Conservation (phyloP, 1,284 basidiomycete genomes). For the Mycosarcoma mackinlayi region DNA sequence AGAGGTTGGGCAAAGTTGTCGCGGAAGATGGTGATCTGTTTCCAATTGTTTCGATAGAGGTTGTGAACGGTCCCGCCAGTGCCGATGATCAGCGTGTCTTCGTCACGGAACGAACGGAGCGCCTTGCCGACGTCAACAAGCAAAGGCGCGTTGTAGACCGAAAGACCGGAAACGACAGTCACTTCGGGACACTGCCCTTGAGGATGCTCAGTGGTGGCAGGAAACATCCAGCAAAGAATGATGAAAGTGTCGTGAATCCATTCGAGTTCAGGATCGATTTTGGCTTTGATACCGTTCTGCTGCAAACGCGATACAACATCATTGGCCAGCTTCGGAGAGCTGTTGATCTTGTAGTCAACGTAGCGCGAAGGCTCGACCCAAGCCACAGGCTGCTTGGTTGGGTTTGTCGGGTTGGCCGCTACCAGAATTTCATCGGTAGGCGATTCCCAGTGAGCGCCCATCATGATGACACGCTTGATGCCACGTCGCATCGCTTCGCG, state of each 20-base stretch:
- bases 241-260: conserved; percentile 62
- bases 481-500: conserved; percentile 50
- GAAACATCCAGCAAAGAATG: conserved; percentile 59
- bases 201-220: conserved; percentile 28
- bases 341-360: conserved; percentile 51
- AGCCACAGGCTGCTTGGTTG: conserved; percentile 57
- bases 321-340: conserved; percentile 35
- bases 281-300: conserved; percentile 47
- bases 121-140: conserved; percentile 55
- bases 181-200: conserved; percentile 50
- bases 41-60: conserved; percentile 58
- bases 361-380: conserved; percentile 50
- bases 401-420: conserved; percentile 41
- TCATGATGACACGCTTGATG: conserved; percentile 57
- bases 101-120: conserved; percentile 41
- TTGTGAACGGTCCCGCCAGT: conserved; percentile 62
- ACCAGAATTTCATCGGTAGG: conserved; percentile 50
- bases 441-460: conserved; percentile 61
- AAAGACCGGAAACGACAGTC: conserved; percentile 46
- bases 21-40: conserved; percentile 40
- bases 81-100: conserved; percentile 55
- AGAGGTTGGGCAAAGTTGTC: conserved; percentile 55
- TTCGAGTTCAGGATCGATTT: conserved; percentile 51
- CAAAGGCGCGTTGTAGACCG: conserved; percentile 51
- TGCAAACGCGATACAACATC: conserved; percentile 29